Evolutionary conservation across 208 protist species (phyloP), one percentile per base, ranked within the genome.

Genomic region (Trypanosoma brucei): DNA sequence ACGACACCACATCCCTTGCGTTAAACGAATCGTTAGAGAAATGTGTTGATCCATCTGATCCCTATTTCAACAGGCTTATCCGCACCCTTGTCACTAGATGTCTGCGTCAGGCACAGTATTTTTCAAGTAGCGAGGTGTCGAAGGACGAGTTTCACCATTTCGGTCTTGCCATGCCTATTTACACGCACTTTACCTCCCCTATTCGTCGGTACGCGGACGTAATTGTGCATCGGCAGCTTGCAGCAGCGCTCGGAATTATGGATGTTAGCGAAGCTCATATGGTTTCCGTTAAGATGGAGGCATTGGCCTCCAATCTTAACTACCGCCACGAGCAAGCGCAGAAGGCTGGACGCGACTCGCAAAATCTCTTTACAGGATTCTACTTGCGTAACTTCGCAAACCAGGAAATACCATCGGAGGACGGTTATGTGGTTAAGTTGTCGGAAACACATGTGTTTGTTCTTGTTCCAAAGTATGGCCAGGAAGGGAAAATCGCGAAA

Each of bases 171-270:
- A 91, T 94, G 77, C 77, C 85, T 53, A 93, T 96, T 53, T 98
- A 98, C 77, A 97, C 94, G 3, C 95, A 98, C 68, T 98, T 98
- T 67, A 98, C 96, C 37, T 97, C 93, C 4, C 96, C 96, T 6
- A 97, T 98, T 74, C 92, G 96, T 45, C 85, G 96, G 51, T 98
- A 97, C 63, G 85, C 94, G 33, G 96, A 98, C 72, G 87, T 98
- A 9, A 75, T 98, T 64, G 93, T 97, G 22, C 96, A 98, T 66
- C 87, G 96, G 11, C 89, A 93, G 73, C 72, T 97, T 33, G 91
- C 88, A 9, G 84, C 88, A 33, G 83, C 82, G 4, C 79, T 95
- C 45, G 88, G 87, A 48, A 85, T 94, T 53, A 66, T 68, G 51
- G 42, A 70, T 13, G 64, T 84, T 1, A 81, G 80, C 37, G 78